Evolutionary conservation across 495 filamentous ascomycete genomes (phyloP).

Genomic region (Aspergillus sclerotiicarbonarius): DNA sequence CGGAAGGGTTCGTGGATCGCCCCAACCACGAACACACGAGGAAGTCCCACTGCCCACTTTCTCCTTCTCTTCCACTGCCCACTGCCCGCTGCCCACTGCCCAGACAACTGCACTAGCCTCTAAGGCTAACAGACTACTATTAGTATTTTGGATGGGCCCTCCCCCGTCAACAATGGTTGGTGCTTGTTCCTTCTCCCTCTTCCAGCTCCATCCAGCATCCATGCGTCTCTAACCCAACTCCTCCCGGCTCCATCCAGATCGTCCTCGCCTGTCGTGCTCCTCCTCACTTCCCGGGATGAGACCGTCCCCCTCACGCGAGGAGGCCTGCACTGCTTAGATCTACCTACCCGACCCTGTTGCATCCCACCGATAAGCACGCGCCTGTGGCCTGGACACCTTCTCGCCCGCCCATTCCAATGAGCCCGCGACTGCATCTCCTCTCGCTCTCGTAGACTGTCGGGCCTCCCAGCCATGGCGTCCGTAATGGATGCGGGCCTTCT

Average conservation of each 20-base stretch:
- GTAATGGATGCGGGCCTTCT: constrained; percentile 58
- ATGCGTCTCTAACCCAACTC: constrained; percentile 3
- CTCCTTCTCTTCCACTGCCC: neutral
- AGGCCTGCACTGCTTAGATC: too few relatives aligned
- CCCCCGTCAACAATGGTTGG: constrained; percentile 3
- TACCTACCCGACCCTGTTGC: too few relatives aligned
- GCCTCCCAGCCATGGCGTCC: constrained; percentile 20
- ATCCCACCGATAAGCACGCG: too few relatives aligned
- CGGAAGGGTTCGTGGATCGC: neutral
- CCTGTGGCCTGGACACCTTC: neutral
- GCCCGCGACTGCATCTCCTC: constrained; percentile 10
- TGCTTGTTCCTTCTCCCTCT: neutral
- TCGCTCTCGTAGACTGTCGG: constrained; percentile 7
- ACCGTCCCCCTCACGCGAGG: too few relatives aligned
- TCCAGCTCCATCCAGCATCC: constrained; percentile 1
- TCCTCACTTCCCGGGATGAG: too few relatives aligned
- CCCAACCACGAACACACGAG: neutral
- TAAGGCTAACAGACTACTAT: constrained; percentile 4
- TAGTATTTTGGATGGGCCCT: constrained; percentile 8
- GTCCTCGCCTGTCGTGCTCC: neutral
- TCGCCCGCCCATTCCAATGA: constrained; percentile 14
- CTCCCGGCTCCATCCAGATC: neutral
- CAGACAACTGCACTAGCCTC: neutral
- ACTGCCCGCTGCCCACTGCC: neutral
- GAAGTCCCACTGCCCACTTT: neutral